Percentiles rank a stretch among this genome's conserved stretches.
Conservation (phyloP, 306 rosid species). For the Lupinus albus region DNA sequence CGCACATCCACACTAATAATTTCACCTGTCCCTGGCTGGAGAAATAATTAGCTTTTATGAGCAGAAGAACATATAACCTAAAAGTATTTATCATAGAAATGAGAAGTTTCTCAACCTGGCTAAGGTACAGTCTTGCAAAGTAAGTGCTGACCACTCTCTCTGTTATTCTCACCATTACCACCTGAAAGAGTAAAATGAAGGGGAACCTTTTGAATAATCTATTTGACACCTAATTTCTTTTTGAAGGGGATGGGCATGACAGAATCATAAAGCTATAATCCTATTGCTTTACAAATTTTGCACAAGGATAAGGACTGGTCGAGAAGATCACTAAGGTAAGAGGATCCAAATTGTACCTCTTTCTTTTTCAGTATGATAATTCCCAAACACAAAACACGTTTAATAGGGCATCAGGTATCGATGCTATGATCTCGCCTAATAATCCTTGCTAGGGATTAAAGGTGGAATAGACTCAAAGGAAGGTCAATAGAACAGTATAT, state of each 20-base stretch:
- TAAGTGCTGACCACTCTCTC: constrained; percentile 83
- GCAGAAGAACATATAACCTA: constrained; percentile 15
- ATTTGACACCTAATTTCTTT: constrained; percentile 21
- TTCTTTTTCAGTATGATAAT: neutral
- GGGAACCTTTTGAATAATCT: constrained; percentile 19
- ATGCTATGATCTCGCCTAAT: constrained; percentile 31
- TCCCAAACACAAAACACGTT: constrained; percentile 24
- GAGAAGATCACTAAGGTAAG: constrained; percentile 21
- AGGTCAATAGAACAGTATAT: neutral
- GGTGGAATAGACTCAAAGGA: constrained; percentile 19
- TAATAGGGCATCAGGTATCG: neutral
- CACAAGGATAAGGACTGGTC: constrained; percentile 18
- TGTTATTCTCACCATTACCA: constrained; percentile 79
- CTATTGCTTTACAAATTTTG: constrained; percentile 19
- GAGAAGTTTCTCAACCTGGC: constrained; percentile 62
- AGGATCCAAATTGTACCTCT: constrained; percentile 20
- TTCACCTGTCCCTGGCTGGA: constrained; percentile 83
- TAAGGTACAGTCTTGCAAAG: constrained; percentile 77
- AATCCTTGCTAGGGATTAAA: constrained; percentile 13
- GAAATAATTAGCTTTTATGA: constrained; percentile 39
- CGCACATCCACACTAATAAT: constrained; percentile 82
- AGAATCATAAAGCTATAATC: constrained; percentile 24
- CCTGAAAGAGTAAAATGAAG: constrained; percentile 59
- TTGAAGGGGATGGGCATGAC: constrained; percentile 12
- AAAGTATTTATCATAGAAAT: constrained; percentile 24